Base-by-base conservation (phyloP, 768 basidiomycete species). In the Lenzites betulinus region DNA sequence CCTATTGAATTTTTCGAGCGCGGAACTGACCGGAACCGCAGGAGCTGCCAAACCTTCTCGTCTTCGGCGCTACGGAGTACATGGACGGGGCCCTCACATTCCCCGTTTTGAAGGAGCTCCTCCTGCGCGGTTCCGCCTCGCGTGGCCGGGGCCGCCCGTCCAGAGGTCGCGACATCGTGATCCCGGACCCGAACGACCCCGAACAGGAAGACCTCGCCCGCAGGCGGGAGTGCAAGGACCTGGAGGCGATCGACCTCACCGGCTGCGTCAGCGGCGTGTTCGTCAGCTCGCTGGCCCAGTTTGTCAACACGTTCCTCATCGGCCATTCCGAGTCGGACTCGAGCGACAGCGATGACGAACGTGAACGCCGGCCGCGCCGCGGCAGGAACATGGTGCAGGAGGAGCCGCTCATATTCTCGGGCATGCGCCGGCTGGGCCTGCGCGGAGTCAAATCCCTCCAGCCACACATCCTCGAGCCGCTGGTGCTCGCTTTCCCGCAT, bases 61-160 rank as follows among this genome's bases (percentile, higher is more conserved):
- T 87, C 9, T 93, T 99, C 64, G 95, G 95, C n/a, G 95, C 93
- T 6, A 98, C 96, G 2, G 96, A 99, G 73, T 99, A 98, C 71
- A 98, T 99, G 92, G 96, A 99, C 66, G 89, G 92, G 3, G 89
- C 96, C 0, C 79, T 99, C 42, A 92, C 89, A 13, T 77, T 91
- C 16, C 80, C 88, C 0, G 95, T 98, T 18, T 77, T 99, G 12
- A 90, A 87, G 54, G 96, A 98, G 70, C 77, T 99, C 18, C 87
- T 99, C 68, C 85, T 98, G 61, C 88, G 96, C 28, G 95, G 96
- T 26, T 76, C 79, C 7, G 82, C 85, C 9, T 88, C 88, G 26
- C 83, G 86, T 42, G 85, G 85, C 0, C 80, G 89, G 13, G 87
- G 89, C 0, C 85, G 87, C 22, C 84, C 85, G 12, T 79, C 82